These are phyloP conservation scores for Fusarium papillatum DNA, from an alignment of 2,329 filamentous ascomycete species.

Conservation along the genomic window DNA sequence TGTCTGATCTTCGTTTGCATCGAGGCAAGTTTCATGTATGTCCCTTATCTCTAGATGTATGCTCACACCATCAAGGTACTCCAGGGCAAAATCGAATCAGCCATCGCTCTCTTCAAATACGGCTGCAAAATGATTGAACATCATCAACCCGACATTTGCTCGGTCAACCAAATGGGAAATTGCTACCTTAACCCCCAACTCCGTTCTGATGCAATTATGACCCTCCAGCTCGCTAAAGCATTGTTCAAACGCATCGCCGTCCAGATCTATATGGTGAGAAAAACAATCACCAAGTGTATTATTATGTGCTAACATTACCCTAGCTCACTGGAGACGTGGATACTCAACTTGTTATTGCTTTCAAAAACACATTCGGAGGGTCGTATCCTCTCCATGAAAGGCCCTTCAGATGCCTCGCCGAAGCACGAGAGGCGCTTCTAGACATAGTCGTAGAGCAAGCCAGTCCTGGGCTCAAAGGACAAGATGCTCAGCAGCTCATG, in stretches of 20 bases:
- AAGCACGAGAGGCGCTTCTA: conserved; percentile 18
- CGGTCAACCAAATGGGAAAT: background rate
- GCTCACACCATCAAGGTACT: conserved; percentile 9
- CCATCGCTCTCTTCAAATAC: conserved; percentile 27
- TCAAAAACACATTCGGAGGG: background rate
- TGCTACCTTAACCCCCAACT: fast-evolving
- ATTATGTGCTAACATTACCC: background rate
- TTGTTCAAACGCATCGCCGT: conserved; percentile 24
- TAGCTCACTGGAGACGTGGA: conserved; percentile 27
- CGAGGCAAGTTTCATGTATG: background rate
- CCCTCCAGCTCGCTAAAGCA: background rate
- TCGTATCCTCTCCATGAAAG: fast-evolving
- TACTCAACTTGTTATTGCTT: background rate
- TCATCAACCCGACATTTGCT: background rate
- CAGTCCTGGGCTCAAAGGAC: conserved; percentile 22
- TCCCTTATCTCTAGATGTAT: fast-evolving
- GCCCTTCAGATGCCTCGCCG: conserved; percentile 8
- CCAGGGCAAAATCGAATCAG: conserved; percentile 26
- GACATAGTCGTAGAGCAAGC: conserved; percentile 22
- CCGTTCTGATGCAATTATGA: background rate
- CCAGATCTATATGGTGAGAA: conserved; percentile 15
- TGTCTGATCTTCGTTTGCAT: conserved; percentile 34
- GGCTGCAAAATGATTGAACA: conserved; percentile 30
- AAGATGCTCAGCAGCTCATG: background rate
- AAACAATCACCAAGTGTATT: background rate